Percentiles rank a stretch among this genome's conserved stretches.
These are phyloP conservation scores for Kentomonas sorsogonicus DNA, from an alignment of 208 protist genomes.

Conservation along the genomic window DNA sequence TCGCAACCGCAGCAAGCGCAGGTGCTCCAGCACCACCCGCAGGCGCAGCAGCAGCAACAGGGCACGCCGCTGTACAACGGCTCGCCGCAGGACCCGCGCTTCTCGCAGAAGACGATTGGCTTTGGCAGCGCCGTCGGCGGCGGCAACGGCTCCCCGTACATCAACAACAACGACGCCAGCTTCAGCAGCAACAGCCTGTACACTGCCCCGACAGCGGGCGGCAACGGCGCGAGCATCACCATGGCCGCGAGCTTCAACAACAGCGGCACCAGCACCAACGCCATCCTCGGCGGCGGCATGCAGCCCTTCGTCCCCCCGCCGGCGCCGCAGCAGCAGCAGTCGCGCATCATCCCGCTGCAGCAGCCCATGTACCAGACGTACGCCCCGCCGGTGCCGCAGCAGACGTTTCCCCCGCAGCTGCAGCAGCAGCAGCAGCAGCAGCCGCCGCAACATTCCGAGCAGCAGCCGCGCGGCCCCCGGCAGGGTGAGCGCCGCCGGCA, in stretches of 20 bases:
- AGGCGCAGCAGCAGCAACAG: conserved; percentile 1
- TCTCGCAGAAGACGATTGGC: background rate
- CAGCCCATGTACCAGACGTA: conserved; percentile 9
- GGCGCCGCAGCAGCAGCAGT: conserved; percentile 15
- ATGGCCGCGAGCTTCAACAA: conserved; percentile 14
- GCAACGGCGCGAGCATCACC: conserved; percentile 17
- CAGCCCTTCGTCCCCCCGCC: conserved; percentile 14
- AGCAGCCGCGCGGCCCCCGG: background rate
- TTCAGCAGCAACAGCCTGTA: conserved; percentile 8
- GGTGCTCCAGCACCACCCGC: conserved; percentile 15
- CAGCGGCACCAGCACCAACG: conserved; percentile 2
- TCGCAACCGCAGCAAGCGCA: conserved; percentile 11
- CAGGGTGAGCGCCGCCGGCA: background rate
- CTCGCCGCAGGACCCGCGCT: background rate
- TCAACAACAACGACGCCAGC: background rate
- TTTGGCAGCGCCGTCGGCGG: background rate
- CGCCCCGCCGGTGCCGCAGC: conserved; percentile 12
- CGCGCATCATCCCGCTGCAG: conserved; percentile 21
- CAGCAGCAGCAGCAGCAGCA: conserved; percentile 11
- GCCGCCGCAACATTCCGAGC: conserved; percentile 11
- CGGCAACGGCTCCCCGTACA: no score
- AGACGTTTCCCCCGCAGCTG: conserved; percentile 4
- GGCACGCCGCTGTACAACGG: conserved; percentile 13
- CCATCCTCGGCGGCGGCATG: conserved; percentile 10
- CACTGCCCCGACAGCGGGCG: conserved; percentile 9